A percentile compares a stretch with the other conserved stretches of the same genome.
These are phyloP conservation scores for Saccharum hybrid DNA, from an alignment of 202 grass and related monocot genomes.

Conservation along the genomic window DNA sequence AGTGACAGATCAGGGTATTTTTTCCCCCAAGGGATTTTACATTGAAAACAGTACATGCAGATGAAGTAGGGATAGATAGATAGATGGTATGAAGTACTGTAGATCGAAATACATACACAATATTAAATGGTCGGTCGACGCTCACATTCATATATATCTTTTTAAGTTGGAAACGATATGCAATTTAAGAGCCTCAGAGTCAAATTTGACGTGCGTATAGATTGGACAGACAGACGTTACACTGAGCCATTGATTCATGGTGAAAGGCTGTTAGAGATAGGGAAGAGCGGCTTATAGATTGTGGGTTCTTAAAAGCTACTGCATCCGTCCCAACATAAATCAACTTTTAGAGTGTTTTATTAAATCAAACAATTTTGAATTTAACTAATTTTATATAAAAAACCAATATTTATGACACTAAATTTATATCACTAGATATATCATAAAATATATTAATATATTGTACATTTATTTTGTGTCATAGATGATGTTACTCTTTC, in stretches of 20 bases:
- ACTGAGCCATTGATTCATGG: not conserved
- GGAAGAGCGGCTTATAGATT: not conserved
- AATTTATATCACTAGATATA: not conserved
- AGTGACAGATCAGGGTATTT: no score
- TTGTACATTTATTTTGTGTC: no score
- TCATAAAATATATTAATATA: no score
- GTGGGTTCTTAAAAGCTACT: not conserved
- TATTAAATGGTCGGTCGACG: not conserved
- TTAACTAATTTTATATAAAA: no score
- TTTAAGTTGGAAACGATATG: not conserved
- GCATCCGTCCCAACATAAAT: not conserved
- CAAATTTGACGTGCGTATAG: not conserved
- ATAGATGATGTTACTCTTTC: not conserved
- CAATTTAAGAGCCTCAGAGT: not conserved
- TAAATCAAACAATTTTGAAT: not conserved
- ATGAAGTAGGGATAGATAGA: not conserved
- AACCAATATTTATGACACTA: not conserved
- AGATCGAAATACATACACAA: not conserved
- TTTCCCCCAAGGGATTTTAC: not conserved
- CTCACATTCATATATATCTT: not conserved
- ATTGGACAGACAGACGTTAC: not conserved
- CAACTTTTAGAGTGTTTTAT: not conserved
- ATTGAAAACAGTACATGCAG: not conserved
- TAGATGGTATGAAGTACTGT: not conserved
- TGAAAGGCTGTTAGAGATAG: not conserved